phyloP scores from a whole-genome alignment of 1,139 yeast species.

The Lodderomyces theae region DNA sequence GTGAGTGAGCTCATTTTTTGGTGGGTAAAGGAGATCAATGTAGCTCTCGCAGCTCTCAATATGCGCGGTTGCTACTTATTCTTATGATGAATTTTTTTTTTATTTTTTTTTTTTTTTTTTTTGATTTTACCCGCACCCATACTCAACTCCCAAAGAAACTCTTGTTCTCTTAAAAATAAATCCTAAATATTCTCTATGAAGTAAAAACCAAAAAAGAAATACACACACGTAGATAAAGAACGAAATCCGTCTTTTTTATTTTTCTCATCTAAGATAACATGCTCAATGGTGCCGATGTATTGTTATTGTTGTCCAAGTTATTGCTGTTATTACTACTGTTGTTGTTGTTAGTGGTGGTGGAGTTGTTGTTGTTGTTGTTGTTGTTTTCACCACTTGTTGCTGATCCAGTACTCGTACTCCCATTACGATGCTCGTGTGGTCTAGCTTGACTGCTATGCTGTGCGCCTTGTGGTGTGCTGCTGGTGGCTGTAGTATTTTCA shows the following conservation, averaged over 20 bases:
- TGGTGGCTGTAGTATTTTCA: background rate
- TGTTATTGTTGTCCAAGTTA: too few species aligned
- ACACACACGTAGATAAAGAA: too few species aligned
- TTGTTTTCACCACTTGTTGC: conserved; percentile 5
- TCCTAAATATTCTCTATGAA: background rate
- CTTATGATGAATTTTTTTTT: background rate
- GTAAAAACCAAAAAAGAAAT: too few species aligned
- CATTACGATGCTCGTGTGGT: conserved; percentile 5
- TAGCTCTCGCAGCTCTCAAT: too few species aligned
- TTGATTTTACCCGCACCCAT: too few species aligned
- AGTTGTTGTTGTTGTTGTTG: conserved; percentile 9
- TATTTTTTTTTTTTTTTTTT: background rate
- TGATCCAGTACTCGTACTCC: conserved; percentile 3
- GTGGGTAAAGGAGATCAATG: too few species aligned
- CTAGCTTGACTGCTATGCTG: conserved; percentile 6
- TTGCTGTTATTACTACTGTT: conserved; percentile 4
- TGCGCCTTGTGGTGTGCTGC: conserved; percentile 2
- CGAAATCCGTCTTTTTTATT: too few species aligned
- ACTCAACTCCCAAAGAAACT: too few species aligned
- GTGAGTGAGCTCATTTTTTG: background rate
- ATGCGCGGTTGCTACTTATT: too few species aligned
- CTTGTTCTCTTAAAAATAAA: background rate
- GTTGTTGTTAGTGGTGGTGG: conserved; percentile 10
- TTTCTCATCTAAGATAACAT: conserved; percentile 12
- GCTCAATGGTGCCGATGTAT: conserved; percentile 14